phyloP scores from a whole-genome alignment of 2,329 filamentous ascomycete genomes.

The Cercospora citrullina region DNA sequence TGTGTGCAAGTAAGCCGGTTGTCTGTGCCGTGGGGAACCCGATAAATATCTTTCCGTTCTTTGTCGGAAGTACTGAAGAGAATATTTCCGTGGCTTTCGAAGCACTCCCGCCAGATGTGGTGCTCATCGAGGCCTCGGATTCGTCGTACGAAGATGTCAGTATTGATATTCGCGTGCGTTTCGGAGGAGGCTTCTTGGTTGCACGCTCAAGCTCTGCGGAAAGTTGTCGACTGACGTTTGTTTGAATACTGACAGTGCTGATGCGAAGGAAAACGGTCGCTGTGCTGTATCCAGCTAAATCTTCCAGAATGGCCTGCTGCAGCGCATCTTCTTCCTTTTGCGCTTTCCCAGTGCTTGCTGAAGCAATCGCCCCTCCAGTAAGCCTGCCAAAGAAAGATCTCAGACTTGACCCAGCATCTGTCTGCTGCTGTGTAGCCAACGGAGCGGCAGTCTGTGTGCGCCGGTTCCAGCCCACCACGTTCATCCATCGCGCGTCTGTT shows the following conservation, averaged over 20 bases:
- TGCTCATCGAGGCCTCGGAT: slow-evolving; percentile 62
- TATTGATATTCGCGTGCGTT: slow-evolving; percentile 79
- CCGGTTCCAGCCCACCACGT: slow-evolving; percentile 79
- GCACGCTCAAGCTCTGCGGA: slow-evolving; percentile 87
- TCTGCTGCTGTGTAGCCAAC: slow-evolving; percentile 42
- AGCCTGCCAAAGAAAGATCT: slow-evolving; percentile 78
- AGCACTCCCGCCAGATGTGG: slow-evolving; percentile 49
- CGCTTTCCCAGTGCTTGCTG: slow-evolving; percentile 58
- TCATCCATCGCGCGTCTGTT: slow-evolving; percentile 89
- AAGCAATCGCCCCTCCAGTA: slow-evolving; percentile 27
- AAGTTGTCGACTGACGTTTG: slow-evolving; percentile 70
- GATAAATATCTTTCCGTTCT: slow-evolving; percentile 91
- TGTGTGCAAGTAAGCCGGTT: slow-evolving; percentile 87
- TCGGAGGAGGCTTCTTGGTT: slow-evolving; percentile 95
- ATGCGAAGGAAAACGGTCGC: slow-evolving; percentile 87
- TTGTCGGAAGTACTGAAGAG: slow-evolving; percentile 82
- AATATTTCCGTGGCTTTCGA: slow-evolving; percentile 75
- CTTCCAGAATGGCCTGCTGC: slow-evolving; percentile 65
- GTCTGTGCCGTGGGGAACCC: slow-evolving; percentile 97
- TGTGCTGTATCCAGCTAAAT: slow-evolving; percentile 68
- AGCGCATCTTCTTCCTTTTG: slow-evolving; percentile 63
- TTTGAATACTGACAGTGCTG: slow-evolving; percentile 78
- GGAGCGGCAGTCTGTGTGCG: slow-evolving; percentile 15
- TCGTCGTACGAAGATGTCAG: slow-evolving; percentile 91
- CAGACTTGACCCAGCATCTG: slow-evolving; percentile 44